Base-by-base conservation (phyloP, 768 basidiomycete species). In the Tricholoma terreum region DNA sequence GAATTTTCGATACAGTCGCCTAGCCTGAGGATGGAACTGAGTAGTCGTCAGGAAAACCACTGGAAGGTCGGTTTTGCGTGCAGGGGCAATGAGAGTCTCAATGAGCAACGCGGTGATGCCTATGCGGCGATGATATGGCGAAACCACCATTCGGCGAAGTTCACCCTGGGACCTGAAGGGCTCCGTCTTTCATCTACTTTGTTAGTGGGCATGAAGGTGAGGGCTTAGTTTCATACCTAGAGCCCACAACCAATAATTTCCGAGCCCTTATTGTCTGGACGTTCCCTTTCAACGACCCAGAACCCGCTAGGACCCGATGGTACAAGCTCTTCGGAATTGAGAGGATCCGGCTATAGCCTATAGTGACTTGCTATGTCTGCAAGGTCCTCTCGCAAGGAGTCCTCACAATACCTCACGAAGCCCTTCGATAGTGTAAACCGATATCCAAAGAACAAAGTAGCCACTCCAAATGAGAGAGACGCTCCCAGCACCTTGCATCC, bases 281-380 rank as follows among this genome's bases (percentile, higher is more conserved):
- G 46, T 22, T 61, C 60, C n/a, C 55, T 58, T 34, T 58, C 67
- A 8, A 60, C 64, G 21, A 69, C 64, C 65, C 65, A 69, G 45
- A 69, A 69, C 7, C 52, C 67, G 10, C 61, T 64, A 3, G 60
- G 60, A 21, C 52, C 55, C 2, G 57, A 35, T 15, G 59, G 59
- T 12, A 45, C 19, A 8, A 60, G 30, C 6, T 43, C 43, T 6
- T 35, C 56, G 11, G 12, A 36, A 14, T 24, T 48, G 1, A 46
- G 40, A 9, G 34, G 15, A 1, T 34, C 24, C 1, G 56, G 48
- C 7, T 33, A 19, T 56, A 63, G 55, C 15, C 55, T 51, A 53
- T 69, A 71, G 31, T 61, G 36, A 1, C 43, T 54, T 1, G 53
- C 50, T 1, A 69, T 67, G 49, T 68, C 59, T 15, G 50, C 40